Percentiles rank a stretch among this genome's conserved stretches.
Evolutionary conservation across 345 rosid genomes (phyloP).

Genomic region (Xanthoceras sorbifolium): DNA sequence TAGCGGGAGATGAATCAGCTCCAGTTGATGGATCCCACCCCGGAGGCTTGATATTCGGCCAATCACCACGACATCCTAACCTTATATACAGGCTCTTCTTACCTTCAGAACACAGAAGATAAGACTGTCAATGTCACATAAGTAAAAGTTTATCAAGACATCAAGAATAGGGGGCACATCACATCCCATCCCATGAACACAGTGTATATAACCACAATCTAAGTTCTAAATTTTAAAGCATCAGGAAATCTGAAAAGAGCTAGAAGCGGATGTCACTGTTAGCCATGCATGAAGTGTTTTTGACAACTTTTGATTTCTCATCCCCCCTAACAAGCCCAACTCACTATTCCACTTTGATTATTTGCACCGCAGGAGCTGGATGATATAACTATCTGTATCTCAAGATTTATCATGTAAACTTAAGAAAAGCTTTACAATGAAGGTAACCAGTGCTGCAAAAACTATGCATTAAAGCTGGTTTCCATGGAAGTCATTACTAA

Average conservation of each 20-base stretch:
- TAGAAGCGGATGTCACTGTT: too few relatives aligned
- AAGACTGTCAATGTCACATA: not conserved
- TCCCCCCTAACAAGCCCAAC: too few relatives aligned
- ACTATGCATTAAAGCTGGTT: not conserved
- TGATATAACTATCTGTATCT: not conserved
- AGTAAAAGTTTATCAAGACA: not conserved
- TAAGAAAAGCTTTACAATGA: not conserved
- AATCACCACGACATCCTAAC: constrained; percentile 86
- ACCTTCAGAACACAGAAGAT: constrained; percentile 36
- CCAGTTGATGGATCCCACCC: constrained; percentile 76
- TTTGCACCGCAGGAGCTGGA: too few relatives aligned
- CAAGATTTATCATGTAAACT: not conserved
- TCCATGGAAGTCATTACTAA: not conserved
- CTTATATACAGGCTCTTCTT: constrained; percentile 88
- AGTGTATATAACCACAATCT: not conserved
- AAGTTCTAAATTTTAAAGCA: not conserved
- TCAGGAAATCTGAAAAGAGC: too few relatives aligned
- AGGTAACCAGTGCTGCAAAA: not conserved
- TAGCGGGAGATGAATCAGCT: constrained; percentile 21
- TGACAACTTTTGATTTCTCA: too few relatives aligned
- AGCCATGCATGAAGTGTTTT: too few relatives aligned
- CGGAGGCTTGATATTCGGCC: constrained; percentile 82
- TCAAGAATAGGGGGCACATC: not conserved
- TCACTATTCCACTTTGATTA: too few relatives aligned
- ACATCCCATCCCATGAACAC: not conserved